Evolutionary conservation across 2,329 filamentous ascomycete genomes (phyloP), one percentile per base, ranked within the genome.

Genomic region (Aureobasidium sp.): DNA sequence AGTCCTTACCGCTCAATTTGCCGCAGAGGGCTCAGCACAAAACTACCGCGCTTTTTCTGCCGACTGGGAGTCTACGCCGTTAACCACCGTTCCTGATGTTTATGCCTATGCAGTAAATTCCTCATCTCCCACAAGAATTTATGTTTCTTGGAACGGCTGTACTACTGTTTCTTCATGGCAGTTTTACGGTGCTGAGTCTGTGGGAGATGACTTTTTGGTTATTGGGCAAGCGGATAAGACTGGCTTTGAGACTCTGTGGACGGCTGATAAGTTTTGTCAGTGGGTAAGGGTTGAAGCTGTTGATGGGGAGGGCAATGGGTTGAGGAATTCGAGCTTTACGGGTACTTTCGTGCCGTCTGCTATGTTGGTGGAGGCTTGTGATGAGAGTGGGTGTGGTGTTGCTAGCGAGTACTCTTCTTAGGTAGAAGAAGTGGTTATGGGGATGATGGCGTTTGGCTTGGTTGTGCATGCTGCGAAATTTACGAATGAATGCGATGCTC

Each of bases 11-110:
- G 74, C 72, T 3, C 78, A 78, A 64, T 75, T 81, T 67, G 74
- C 62, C 57, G 59, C 66, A 69, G 63, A 67, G 71, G 73, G 77
- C 1, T 72, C 76, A 3, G 62, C 59, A 3, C 65, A 64, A 62
- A 81, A 77, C 63, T 85, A 85, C 66, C 77, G 81, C 36, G 76
- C 76, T 3, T 81, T 78, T 67, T 79, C 78, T 65, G 76, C 74
- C 58, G 59, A 64, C 29, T 69, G 66, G 66, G 59, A 64, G 2
- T 69, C 74, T 53, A 84, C 81, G 74, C 73, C 75, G 1, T 77
- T 60, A 27, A 64, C 64, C 57, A 67, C 67, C 0, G 67, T 71
- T 2, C 79, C 80, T 0, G 67, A 67, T 6, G 65, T 71, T 29
- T 69, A 67, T 58, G 71, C 73, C 0, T 71, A 76, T 21, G 71